Base-by-base conservation (phyloP, 2,329 filamentous ascomycete genomes). In the Gaeumannomyces tritici region DNA sequence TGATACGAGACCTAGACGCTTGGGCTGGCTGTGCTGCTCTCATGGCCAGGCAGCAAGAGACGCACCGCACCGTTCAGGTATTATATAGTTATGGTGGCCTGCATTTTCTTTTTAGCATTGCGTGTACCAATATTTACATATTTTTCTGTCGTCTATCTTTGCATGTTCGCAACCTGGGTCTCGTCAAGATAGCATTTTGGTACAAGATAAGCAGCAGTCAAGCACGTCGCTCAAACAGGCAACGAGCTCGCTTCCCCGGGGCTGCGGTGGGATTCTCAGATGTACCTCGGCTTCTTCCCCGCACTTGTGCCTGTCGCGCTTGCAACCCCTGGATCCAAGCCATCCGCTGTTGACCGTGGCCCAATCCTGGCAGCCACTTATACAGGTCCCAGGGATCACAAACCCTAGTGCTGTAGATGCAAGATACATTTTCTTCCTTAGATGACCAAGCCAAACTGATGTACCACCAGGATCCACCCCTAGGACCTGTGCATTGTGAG, bases 271-370 rank as follows among this genome's bases (percentile, higher is more conserved):
- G 24, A 27, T 27, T 21, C 6, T 15, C 15, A 35, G 2, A 33
- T 35, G 47, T 56, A 31, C 60, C 60, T 61, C 60, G 60, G 60
- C 33, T 56, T 61, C 60, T 61, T 61, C 60, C 60, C 60, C 60
- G 60, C 60, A 61, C 54, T 47, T 55, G 24, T 13, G 35, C 26
- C n/a, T 33, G 33, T 27, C 12, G 21, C 42, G 42, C 1, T 7
- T 51, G 18, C 42, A n/a, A 21, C 18, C 42, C 18, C 42, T 51
- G 18, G 21, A 47, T 47, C 18, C 42, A 18, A 47, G 42, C 42
- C 3, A 13, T n/a, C 21, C 15, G 42, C 4, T 13, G 8, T 7
- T 47, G 2, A 18, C 7, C 4, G 18, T n/a, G 15, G 21, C n/a
- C 15, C 42, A 47, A 47, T 21, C 21, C 42, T 9, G 8, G 42